phyloP scores from a whole-genome alignment of 345 rosid genomes.

The Punica granatum region DNA sequence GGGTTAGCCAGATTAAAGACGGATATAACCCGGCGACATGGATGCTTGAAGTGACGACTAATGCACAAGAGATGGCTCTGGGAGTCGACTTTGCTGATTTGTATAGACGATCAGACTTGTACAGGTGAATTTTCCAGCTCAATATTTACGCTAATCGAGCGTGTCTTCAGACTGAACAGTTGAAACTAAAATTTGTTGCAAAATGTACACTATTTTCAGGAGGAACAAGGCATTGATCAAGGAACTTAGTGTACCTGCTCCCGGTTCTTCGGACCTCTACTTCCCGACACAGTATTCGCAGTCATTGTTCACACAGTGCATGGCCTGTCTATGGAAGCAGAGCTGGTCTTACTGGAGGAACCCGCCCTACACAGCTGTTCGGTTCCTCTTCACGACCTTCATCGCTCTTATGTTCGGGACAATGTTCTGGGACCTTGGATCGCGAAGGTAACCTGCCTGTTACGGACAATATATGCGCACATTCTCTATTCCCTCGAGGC shows the following conservation, averaged over 20 bases:
- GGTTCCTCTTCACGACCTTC: slow-evolving; percentile 18
- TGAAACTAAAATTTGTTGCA: not conserved
- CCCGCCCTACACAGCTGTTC: slow-evolving; percentile 26
- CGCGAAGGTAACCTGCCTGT: slow-evolving; percentile 19
- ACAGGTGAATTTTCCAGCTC: slow-evolving; percentile 6
- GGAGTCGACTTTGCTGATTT: slow-evolving; percentile 23
- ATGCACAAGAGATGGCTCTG: slow-evolving; percentile 23
- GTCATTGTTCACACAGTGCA: slow-evolving; percentile 19
- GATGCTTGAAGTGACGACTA: slow-evolving; percentile 36
- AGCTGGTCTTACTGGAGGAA: slow-evolving; percentile 41
- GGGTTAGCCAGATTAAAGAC: slow-evolving; percentile 30
- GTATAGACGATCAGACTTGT: slow-evolving; percentile 22
- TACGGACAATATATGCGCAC: not conserved
- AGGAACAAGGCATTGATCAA: slow-evolving; percentile 39
- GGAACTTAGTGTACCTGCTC: slow-evolving; percentile 21
- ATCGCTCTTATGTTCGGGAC: slow-evolving; percentile 25
- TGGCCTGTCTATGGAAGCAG: slow-evolving; percentile 41
- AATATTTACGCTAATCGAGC: not conserved
- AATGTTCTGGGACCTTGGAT: slow-evolving; percentile 30
- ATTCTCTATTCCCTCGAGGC: not conserved
- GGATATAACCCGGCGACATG: slow-evolving; percentile 48
- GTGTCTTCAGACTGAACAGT: not conserved
- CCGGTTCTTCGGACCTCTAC: slow-evolving; percentile 29
- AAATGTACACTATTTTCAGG: slow-evolving; percentile 22
- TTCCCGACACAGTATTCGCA: slow-evolving; percentile 31